phyloP scores from a whole-genome alignment of 75 land plant genomes.

The Adiantum capillusveneris region DNA sequence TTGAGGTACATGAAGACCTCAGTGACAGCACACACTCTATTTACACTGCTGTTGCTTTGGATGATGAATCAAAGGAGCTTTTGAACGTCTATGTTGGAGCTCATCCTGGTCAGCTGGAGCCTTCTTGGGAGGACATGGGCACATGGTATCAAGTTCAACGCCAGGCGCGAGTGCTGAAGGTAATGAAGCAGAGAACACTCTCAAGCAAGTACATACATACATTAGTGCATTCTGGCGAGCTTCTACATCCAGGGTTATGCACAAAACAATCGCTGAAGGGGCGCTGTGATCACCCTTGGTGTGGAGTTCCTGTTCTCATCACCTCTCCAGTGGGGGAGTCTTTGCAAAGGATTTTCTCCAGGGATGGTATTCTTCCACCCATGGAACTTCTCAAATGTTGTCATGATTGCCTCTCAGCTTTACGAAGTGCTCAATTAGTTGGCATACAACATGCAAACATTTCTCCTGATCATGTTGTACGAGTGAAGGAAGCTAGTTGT shows the following conservation, averaged over 20 bases:
- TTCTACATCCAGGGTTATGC: slow-evolving; percentile 86
- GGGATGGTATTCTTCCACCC: slow-evolving; percentile 39
- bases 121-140: slow-evolving; percentile 85
- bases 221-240: slow-evolving; percentile 67
- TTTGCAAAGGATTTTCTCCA: slow-evolving; percentile 32
- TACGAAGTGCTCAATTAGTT: slow-evolving; percentile 47
- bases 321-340: slow-evolving; percentile 70
- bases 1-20: slow-evolving; percentile 43
- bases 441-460: slow-evolving; percentile 85
- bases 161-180: slow-evolving; percentile 68
- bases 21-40: slow-evolving; percentile 28
- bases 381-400: slow-evolving; percentile 77
- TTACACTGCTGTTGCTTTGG: slow-evolving; percentile 47
- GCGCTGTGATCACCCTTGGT: slow-evolving; percentile 80
- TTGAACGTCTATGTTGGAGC: slow-evolving; percentile 62
- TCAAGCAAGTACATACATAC: slow-evolving; percentile 63
- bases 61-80: slow-evolving; percentile 39
- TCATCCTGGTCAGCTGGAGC: slow-evolving; percentile 64
- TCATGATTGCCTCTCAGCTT: slow-evolving; percentile 73
- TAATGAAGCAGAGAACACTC: slow-evolving; percentile 60
- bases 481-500: slow-evolving; percentile 32
- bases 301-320: slow-evolving; percentile 67
- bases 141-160: slow-evolving; percentile 82
- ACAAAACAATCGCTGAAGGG: slow-evolving; percentile 38
- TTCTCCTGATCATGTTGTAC: slow-evolving; percentile 69